Conservation (phyloP, 441 rosid genomes). For the Bruguiera hainesii region DNA sequence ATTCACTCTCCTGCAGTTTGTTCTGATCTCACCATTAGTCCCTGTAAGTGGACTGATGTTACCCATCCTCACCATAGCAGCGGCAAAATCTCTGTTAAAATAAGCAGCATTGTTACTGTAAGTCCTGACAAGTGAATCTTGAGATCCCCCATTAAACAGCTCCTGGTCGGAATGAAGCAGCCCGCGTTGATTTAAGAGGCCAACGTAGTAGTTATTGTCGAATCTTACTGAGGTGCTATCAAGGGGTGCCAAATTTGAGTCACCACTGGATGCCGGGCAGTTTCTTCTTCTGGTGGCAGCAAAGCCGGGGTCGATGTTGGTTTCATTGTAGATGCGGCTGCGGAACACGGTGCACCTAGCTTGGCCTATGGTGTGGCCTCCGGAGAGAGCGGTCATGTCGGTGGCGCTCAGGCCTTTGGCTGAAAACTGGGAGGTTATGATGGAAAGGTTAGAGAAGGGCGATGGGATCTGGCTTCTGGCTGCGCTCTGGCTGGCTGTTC, state of each 20-base stretch:
- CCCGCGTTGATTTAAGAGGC: constrained; percentile 25
- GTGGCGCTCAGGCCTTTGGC: constrained; percentile 56
- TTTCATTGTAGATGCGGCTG: constrained; percentile 43
- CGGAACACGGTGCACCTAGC: constrained; percentile 42
- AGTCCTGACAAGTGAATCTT: constrained; percentile 30
- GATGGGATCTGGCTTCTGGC: constrained; percentile 39
- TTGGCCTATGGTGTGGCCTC: constrained; percentile 50
- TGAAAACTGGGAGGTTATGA: constrained; percentile 45
- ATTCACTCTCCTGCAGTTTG: constrained; percentile 25
- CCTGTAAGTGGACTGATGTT: constrained; percentile 36
- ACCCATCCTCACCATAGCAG: constrained; percentile 43
- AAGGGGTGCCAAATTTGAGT: constrained; percentile 29
- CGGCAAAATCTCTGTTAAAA: constrained; percentile 27
- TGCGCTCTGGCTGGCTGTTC: constrained; percentile 30
- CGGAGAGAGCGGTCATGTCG: constrained; percentile 74
- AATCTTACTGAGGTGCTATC: constrained; percentile 26
- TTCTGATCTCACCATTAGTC: constrained; percentile 31
- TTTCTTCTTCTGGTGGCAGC: constrained; percentile 26
- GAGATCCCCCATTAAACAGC: constrained; percentile 34
- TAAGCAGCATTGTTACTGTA: constrained; percentile 12
- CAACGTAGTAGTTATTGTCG: constrained; percentile 24
- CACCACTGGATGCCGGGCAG: constrained; percentile 36
- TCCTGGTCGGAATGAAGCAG: constrained; percentile 44
- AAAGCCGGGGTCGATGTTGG: constrained; percentile 27
- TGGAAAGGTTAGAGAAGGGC: constrained; percentile 42